Conservation (phyloP, 306 rosid species). For the Cucurbita argyrosperma region DNA sequence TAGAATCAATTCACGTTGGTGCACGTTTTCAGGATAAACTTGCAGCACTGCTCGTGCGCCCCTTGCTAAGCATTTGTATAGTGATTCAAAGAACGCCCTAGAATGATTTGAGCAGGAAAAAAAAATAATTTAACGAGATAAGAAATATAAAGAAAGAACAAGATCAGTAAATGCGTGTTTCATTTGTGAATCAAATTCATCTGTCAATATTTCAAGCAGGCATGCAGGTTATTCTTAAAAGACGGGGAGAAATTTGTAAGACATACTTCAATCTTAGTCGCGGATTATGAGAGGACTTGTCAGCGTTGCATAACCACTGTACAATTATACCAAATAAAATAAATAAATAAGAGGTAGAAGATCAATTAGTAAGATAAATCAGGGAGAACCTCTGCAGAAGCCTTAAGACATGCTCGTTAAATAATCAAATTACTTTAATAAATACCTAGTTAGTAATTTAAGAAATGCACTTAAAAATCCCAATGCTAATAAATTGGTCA, state of each 20-base stretch:
- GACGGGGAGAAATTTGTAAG: neutral
- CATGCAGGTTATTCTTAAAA: neutral
- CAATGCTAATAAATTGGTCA: neutral
- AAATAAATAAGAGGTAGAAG: neutral
- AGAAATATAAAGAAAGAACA: neutral
- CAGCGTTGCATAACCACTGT: slow-evolving; percentile 99
- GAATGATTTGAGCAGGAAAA: neutral
- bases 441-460: neutral
- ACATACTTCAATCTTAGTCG: slow-evolving; percentile 67
- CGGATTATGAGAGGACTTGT: slow-evolving; percentile 79
- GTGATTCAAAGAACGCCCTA: slow-evolving; percentile 84
- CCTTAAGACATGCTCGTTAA: neutral
- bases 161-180: neutral
- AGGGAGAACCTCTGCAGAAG: neutral
- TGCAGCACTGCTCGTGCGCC: slow-evolving; percentile 93
- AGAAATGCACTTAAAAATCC: neutral
- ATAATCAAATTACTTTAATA: neutral
- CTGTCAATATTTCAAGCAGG: neutral
- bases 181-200: neutral
- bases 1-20: slow-evolving; percentile 69
- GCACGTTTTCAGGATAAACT: slow-evolving; percentile 58
- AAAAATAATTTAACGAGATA: too few relatives aligned
- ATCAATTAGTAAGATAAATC: neutral
- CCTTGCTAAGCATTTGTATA: slow-evolving; percentile 64
- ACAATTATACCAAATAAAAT: slow-evolving; percentile 10